These are phyloP conservation scores for Gelatoporia subvermispora DNA, from an alignment of 768 basidiomycete species.

Conservation along the genomic window DNA sequence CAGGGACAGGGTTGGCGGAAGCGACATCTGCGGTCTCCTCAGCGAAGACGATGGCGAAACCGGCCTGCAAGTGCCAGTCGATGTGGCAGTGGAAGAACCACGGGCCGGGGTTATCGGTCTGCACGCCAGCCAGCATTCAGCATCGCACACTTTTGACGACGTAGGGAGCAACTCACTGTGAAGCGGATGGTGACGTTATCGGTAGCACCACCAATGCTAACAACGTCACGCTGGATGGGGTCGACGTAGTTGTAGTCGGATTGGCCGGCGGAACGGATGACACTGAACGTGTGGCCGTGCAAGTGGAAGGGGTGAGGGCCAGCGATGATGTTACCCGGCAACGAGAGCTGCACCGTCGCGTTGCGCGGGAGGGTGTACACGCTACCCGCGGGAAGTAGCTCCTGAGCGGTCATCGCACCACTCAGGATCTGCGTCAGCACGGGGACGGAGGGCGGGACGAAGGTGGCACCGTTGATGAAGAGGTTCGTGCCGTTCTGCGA, in stretches of 20 bases:
- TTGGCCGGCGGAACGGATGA: slow-evolving; percentile 31
- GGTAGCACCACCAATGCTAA: slow-evolving; percentile 15
- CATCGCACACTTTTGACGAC: slow-evolving; percentile 6
- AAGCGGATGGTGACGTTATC: slow-evolving; percentile 26
- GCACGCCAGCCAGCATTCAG: slow-evolving; percentile 3
- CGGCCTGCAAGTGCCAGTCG: slow-evolving; percentile 68
- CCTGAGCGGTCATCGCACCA: slow-evolving; percentile 34
- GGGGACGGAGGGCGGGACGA: slow-evolving; percentile 35
- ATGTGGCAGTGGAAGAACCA: slow-evolving; percentile 85
- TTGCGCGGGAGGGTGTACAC: slow-evolving; percentile 45
- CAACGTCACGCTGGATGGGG: slow-evolving; percentile 30
- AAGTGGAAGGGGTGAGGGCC: slow-evolving; percentile 39
- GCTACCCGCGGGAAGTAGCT: slow-evolving; percentile 36
- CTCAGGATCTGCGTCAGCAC: slow-evolving; percentile 48
- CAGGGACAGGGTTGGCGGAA: slow-evolving; percentile 7
- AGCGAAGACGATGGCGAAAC: slow-evolving; percentile 38
- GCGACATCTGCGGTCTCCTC: slow-evolving; percentile 25
- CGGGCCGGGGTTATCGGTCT: slow-evolving; percentile 82
- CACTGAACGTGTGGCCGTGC: slow-evolving; percentile 37
- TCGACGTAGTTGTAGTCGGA: slow-evolving; percentile 30
- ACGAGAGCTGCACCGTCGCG: slow-evolving; percentile 38
- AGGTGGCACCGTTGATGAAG: slow-evolving; percentile 29
- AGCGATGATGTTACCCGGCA: slow-evolving; percentile 34
- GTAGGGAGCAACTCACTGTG: slow-evolving; percentile 2
- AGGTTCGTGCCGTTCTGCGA: slow-evolving; percentile 23